Percentiles rank a stretch among this genome's conserved stretches.
Conservation (phyloP, 805 yeast species). For the Saturnispora diversa region DNA sequence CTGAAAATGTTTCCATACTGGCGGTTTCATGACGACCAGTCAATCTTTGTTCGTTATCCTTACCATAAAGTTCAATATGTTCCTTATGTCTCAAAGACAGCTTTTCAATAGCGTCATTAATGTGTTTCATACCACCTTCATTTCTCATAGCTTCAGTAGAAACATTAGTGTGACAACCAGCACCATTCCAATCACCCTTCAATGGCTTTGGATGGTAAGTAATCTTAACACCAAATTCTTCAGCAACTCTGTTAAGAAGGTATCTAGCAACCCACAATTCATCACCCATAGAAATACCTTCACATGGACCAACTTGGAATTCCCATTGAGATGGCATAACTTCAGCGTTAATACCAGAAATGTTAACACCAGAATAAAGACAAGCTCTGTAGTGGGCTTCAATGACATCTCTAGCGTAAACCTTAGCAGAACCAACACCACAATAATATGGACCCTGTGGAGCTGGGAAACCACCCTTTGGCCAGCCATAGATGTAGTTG, state of each 20-base stretch:
- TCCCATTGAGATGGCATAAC: constrained; percentile 99
- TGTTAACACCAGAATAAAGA: constrained; percentile 80
- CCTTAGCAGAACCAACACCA: constrained; percentile 99
- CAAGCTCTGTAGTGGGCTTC: constrained; percentile 99
- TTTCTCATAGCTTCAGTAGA: constrained; percentile 86
- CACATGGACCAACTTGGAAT: constrained; percentile 98
- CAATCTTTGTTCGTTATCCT: constrained; percentile 90
- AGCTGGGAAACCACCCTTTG: constrained; percentile 99
- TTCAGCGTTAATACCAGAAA: constrained; percentile 97
- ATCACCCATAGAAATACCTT: constrained; percentile 95
- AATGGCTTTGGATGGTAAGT: constrained; percentile 99
- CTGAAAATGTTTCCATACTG: constrained; percentile 78
- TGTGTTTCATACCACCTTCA: constrained; percentile 93
- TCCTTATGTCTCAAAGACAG: constrained; percentile 93
- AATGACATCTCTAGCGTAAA: constrained; percentile 93
- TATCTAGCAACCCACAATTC: constrained; percentile 95
- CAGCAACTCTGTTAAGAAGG: constrained; percentile 88
- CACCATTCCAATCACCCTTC: constrained; percentile 99
- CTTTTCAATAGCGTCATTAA: constrained; percentile 88
- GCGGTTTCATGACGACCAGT: constrained; percentile 99
- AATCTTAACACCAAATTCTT: constrained; percentile 97
- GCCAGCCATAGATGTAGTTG: constrained; percentile 95
- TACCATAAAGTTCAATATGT: constrained; percentile 91
- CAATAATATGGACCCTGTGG: constrained; percentile 99
- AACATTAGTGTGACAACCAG: constrained; percentile 99